A percentile compares a stretch with the other conserved stretches of the same genome.
phyloP scores from a whole-genome alignment of 2,329 filamentous ascomycete species.

The Epichloe elymi region DNA sequence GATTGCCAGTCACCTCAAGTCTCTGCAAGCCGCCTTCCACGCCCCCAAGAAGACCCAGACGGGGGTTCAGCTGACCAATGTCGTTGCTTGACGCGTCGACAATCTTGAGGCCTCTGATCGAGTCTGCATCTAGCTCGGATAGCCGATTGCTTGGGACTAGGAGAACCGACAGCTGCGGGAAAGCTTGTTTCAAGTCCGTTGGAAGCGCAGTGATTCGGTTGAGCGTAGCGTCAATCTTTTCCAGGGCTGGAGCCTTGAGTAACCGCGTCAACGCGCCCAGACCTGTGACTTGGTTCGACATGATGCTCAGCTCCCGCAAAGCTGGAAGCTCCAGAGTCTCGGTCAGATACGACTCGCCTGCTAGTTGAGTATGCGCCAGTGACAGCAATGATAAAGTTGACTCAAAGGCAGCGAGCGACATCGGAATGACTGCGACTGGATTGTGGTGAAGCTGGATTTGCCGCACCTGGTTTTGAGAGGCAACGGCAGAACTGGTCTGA shows the following conservation, averaged over 20 bases:
- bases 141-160: constrained; percentile 71
- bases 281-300: constrained; percentile 59
- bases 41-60: constrained; percentile 63
- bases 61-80: constrained; percentile 67
- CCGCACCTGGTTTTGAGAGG: constrained; percentile 35
- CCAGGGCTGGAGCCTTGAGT: constrained; percentile 61
- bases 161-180: constrained; percentile 58
- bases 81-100: constrained; percentile 79
- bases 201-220: constrained; percentile 71
- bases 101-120: constrained; percentile 59
- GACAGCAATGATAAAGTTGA: constrained; percentile 59
- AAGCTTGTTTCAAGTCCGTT: constrained; percentile 44
- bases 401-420: constrained; percentile 57
- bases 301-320: constrained; percentile 65
- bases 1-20: constrained; percentile 71
- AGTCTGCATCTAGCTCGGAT: constrained; percentile 56
- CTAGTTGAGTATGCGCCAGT: constrained; percentile 61
- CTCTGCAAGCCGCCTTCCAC: constrained; percentile 43
- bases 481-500: constrained; percentile 41
- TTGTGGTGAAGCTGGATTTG: constrained; percentile 67
- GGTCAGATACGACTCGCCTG: constrained; percentile 50
- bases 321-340: constrained; percentile 56
- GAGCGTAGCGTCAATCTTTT: constrained; percentile 66
- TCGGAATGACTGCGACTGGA: constrained; percentile 55
- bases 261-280: constrained; percentile 51